Evolutionary conservation across 257 asterid species (phyloP).

Genomic region (Nicotiana benthamiana): DNA sequence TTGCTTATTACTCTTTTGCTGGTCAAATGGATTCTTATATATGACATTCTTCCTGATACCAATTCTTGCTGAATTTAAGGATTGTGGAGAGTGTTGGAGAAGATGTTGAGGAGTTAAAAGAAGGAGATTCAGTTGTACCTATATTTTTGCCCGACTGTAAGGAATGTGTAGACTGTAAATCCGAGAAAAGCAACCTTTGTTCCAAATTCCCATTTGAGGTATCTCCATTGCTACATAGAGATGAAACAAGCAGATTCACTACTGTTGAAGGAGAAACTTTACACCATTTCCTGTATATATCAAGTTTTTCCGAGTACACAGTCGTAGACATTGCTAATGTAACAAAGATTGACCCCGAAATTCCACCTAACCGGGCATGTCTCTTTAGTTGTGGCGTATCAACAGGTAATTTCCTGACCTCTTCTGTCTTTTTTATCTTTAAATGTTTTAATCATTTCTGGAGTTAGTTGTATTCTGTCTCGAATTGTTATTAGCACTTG

Average conservation of each 20-base stretch:
- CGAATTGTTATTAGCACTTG: background rate
- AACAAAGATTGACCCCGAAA: conserved; percentile 41
- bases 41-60: background rate
- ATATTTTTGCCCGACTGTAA: conserved; percentile 62
- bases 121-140: conserved; percentile 76
- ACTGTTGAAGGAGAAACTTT: conserved; percentile 62
- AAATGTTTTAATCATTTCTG: background rate
- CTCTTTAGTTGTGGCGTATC: conserved; percentile 93
- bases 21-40: conserved; percentile 16
- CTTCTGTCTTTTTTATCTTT: background rate
- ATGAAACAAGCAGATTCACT: conserved; percentile 71
- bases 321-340: conserved; percentile 50
- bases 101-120: conserved; percentile 38
- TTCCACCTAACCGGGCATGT: conserved; percentile 78
- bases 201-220: conserved; percentile 48
- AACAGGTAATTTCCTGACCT: conserved; percentile 40
- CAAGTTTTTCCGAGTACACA: conserved; percentile 81
- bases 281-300: conserved; percentile 53
- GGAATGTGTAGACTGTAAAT: conserved; percentile 67
- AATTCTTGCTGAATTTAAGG: conserved; percentile 23
- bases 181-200: conserved; percentile 77
- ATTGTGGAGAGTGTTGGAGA: conserved; percentile 83
- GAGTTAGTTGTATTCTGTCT: background rate
- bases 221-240: conserved; percentile 51
- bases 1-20: background rate